phyloP scores from a whole-genome alignment of 352 stramenopile genomes.

The Globisporangium perplexum region DNA sequence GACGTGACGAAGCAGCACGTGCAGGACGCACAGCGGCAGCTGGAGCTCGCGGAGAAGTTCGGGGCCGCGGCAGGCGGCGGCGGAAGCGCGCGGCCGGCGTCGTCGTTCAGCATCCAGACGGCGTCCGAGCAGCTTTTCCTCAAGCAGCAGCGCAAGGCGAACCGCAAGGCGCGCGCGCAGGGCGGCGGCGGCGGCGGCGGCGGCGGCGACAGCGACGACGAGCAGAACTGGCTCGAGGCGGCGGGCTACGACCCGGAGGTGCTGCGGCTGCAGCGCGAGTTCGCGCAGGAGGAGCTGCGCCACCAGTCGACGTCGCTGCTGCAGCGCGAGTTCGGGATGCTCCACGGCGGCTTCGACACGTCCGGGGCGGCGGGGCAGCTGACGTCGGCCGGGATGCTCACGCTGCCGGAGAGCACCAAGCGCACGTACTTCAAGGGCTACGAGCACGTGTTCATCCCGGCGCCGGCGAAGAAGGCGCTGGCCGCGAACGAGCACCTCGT shows the following conservation, averaged over 20 bases:
- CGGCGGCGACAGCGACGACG: constrained; percentile 28
- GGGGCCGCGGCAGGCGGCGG: not conserved
- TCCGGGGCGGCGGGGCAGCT: constrained; percentile 57
- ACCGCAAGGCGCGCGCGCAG: constrained; percentile 25
- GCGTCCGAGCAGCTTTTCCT: constrained; percentile 51
- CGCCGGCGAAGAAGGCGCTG: constrained; percentile 57
- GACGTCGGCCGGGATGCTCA: constrained; percentile 39
- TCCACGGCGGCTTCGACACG: constrained; percentile 73
- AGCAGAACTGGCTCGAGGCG: constrained; percentile 68
- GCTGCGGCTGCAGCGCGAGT: constrained; percentile 61
- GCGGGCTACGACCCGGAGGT: constrained; percentile 78
- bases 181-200: constrained; percentile 6
- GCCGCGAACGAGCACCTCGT: constrained; percentile 52
- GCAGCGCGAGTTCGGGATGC: constrained; percentile 63
- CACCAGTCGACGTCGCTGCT: constrained; percentile 63
- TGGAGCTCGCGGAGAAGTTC: constrained; percentile 26
- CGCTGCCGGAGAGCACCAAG: constrained; percentile 55
- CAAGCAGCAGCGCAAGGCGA: constrained; percentile 52
- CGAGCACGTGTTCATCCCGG: constrained; percentile 79
- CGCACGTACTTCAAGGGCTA: constrained; percentile 79
- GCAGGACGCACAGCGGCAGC: constrained; percentile 35
- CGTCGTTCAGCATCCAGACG: constrained; percentile 63
- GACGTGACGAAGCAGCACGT: constrained; percentile 32
- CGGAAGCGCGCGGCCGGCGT: constrained; percentile 12
- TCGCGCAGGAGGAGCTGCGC: constrained; percentile 55